These are phyloP conservation scores for Rhynchospora tenuis DNA, from an alignment of 176 grass and related monocot species.

Conservation along the genomic window DNA sequence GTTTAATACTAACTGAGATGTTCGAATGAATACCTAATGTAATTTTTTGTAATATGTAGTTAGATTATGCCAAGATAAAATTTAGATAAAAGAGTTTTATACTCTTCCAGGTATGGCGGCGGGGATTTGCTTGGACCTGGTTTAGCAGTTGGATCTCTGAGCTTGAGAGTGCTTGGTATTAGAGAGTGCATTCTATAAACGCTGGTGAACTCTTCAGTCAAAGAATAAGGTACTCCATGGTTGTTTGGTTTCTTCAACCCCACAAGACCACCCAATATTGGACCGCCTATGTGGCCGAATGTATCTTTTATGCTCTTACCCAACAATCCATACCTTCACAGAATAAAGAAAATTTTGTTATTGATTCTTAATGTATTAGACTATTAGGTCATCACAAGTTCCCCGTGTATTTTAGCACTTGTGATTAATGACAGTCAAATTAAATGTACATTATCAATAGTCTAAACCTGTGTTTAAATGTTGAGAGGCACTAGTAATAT, in stretches of 20 bases:
- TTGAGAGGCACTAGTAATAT: conserved; percentile 5
- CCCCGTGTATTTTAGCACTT: no score
- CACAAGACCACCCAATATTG: conserved; percentile 34
- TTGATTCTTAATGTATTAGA: not conserved
- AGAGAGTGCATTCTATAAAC: conserved; percentile 60
- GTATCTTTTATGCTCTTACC: conserved; percentile 56
- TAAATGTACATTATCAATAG: no score
- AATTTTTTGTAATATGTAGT: no score
- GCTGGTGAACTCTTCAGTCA: conserved; percentile 62
- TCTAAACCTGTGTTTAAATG: no score
- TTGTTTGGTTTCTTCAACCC: conserved; percentile 29
- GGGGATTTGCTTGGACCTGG: conserved; percentile 37
- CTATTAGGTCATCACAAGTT: not conserved
- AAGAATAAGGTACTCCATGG: conserved; percentile 56
- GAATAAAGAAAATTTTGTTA: conserved; percentile 14
- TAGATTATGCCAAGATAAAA: no score
- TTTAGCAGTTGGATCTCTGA: conserved; percentile 34
- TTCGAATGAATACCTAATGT: no score
- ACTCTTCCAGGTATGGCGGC: conserved; percentile 32
- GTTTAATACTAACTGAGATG: no score
- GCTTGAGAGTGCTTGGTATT: conserved; percentile 39
- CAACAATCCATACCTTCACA: conserved; percentile 53
- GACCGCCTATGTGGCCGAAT: conserved; percentile 49
- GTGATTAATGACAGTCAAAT: not conserved
- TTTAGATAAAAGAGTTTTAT: no score